Conservation (phyloP, 768 basidiomycete species). For the Arthromyces matolae region DNA sequence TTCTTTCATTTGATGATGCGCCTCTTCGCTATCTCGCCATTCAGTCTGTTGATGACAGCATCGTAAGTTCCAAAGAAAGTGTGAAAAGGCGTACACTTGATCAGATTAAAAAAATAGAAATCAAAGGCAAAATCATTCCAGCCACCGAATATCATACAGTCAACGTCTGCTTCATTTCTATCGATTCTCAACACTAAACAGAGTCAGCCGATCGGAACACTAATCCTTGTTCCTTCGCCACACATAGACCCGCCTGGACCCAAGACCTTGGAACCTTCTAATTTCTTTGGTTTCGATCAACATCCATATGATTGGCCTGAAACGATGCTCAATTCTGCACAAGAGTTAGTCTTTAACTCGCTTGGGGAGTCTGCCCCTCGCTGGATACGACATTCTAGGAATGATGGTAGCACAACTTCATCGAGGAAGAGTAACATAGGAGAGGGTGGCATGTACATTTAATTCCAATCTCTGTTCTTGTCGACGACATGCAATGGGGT, state of each 20-base stretch:
- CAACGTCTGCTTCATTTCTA: conserved; percentile 52
- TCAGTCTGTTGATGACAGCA: conserved; percentile 11
- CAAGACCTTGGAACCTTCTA: conserved; percentile 30
- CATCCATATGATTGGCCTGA: conserved; percentile 35
- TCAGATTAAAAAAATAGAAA: conserved; percentile 28
- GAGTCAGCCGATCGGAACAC: conserved; percentile 20
- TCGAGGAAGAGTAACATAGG: conserved; percentile 31
- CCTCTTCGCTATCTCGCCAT: conserved; percentile 53
- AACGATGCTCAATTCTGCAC: conserved; percentile 29
- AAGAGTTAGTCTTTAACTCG: conserved; percentile 32
- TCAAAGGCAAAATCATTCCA: conserved; percentile 35
- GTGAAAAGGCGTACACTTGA: neutral
- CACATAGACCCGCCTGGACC: conserved; percentile 42
- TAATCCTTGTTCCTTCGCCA: conserved; percentile 48
- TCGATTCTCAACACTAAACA: conserved; percentile 27
- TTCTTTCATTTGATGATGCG: conserved; percentile 36
- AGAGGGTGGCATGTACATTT: conserved; percentile 54
- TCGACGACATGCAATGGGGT: too few species aligned
- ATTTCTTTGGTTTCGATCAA: conserved; percentile 30
- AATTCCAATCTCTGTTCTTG: conserved; percentile 10
- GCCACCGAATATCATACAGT: conserved; percentile 56
- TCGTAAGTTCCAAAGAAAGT: conserved; percentile 18
- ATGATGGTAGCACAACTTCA: neutral
- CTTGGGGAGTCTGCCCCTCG: conserved; percentile 26
- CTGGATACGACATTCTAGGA: conserved; percentile 14